Evolutionary conservation across 2,329 filamentous ascomycete genomes (phyloP), one percentile per base, ranked within the genome.

Genomic region (Elsinoe necatrix): DNA sequence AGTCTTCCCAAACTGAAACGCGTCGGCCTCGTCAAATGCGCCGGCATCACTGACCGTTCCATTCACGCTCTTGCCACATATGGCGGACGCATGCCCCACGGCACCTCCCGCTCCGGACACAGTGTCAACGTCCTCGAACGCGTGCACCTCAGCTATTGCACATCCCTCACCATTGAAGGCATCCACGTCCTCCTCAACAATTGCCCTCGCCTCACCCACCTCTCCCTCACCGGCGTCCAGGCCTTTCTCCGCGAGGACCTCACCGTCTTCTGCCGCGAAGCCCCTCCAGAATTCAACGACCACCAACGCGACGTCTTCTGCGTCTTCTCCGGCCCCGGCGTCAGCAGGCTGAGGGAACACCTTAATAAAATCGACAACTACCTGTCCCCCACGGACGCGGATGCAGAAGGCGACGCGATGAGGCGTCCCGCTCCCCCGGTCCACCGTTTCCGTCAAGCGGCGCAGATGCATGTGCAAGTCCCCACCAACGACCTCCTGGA

Each of bases 241-340:
- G 89, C 89, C 1, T 98, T 98, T 68, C 79, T 95, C 29, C 82
- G 87, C 54, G 84, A 89, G 56, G 91, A 96, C 63, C 80, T 97
- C 27, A 86, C 89, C 55, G 76, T 79, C 4, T 97, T 89, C 69
- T 97, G 93, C 68, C 84, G 93, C 60, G 84, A 87, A 64, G 89
- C 93, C 1, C 93, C 93, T 35, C 72, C 80, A 84, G 93, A 97
- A 71, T 98, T 98, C 69, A 97, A 91, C 16, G 87, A 92, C 47
- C 90, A 96, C 67, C 93, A 98, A 70, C 84, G 93, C 61, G 86
- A 92, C 54, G 89, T 97, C 6, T 98, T 98, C 69, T 98, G 93
- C 67, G 93, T 98, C 55, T 98, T 98, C 71, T 96, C 91, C 1
- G 92, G 93, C 4, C 80, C 82, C 23, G 91, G 91, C 56, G 92